Percentiles rank a stretch among this genome's conserved stretches.
phyloP scores from a whole-genome alignment of 2,329 filamentous ascomycete genomes.

The Epichloe sibirici region DNA sequence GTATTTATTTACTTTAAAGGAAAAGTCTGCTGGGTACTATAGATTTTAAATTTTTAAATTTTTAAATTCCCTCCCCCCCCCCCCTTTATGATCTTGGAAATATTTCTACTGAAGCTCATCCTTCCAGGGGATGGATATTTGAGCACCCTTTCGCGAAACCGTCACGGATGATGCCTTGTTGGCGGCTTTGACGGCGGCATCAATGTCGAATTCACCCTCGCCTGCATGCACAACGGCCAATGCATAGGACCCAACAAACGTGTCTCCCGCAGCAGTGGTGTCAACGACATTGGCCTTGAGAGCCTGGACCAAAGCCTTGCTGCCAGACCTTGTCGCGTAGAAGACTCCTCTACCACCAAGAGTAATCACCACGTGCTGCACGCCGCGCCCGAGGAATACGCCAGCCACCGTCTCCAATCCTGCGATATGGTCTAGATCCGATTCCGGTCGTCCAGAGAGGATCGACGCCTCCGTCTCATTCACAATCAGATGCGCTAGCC shows the following conservation, averaged over 20 bases:
- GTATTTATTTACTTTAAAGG: background rate
- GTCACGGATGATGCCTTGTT: slow-evolving; percentile 30
- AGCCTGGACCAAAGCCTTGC: slow-evolving; percentile 43
- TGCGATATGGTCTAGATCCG: slow-evolving; percentile 32
- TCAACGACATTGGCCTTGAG: slow-evolving; percentile 69
- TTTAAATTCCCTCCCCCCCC: too few species aligned
- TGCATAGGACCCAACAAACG: slow-evolving; percentile 82
- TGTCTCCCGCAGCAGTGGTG: slow-evolving; percentile 89
- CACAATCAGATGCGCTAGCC: slow-evolving; percentile 68
- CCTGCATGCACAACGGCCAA: slow-evolving; percentile 50
- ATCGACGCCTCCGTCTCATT: slow-evolving; percentile 84
- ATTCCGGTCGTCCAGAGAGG: slow-evolving; percentile 44
- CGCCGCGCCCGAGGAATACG: slow-evolving; percentile 56
- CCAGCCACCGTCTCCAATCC: slow-evolving; percentile 36
- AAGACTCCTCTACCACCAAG: slow-evolving; percentile 71
- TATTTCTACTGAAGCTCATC: slow-evolving; percentile 24
- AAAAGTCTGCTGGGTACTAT: background rate
- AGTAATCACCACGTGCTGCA: slow-evolving; percentile 70
- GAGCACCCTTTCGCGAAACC: slow-evolving; percentile 29
- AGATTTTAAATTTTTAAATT: background rate
- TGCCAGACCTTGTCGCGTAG: slow-evolving; percentile 36
- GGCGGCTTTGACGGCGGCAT: slow-evolving; percentile 45
- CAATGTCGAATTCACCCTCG: slow-evolving; percentile 35
- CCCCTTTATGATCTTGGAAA: background rate
- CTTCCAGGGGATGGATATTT: slow-evolving; percentile 32